Percentiles rank a stretch among this genome's conserved stretches.
These are phyloP conservation scores for Xylaria sp. DNA, from an alignment of 2,329 filamentous ascomycete species.

Conservation along the genomic window DNA sequence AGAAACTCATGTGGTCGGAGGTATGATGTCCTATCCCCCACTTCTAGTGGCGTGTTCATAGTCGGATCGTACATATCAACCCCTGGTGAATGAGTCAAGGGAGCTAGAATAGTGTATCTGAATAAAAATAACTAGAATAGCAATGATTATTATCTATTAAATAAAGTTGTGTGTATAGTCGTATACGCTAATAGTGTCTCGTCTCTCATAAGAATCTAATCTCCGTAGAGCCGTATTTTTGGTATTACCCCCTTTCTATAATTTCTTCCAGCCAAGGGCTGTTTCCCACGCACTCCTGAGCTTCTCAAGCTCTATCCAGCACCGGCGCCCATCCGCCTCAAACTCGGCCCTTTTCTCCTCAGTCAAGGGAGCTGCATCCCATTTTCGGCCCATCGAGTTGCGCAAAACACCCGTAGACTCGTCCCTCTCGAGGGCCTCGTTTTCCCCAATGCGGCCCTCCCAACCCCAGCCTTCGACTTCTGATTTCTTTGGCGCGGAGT, in stretches of 20 bases:
- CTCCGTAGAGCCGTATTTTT: background rate
- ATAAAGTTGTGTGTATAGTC: no score
- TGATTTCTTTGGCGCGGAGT: constrained; percentile 71
- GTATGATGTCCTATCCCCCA: background rate
- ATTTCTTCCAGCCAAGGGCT: constrained; percentile 39
- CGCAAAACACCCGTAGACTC: constrained; percentile 57
- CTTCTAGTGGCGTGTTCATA: background rate
- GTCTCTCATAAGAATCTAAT: no score
- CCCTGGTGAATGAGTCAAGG: background rate
- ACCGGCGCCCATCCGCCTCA: constrained; percentile 62
- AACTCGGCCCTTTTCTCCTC: constrained; percentile 66
- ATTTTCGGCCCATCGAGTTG: constrained; percentile 63
- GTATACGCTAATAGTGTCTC: no score
- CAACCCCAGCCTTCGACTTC: constrained; percentile 89
- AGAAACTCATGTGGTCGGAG: background rate
- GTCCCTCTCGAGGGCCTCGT: constrained; percentile 49
- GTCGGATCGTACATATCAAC: background rate
- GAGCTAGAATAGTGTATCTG: background rate
- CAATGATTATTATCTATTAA: background rate
- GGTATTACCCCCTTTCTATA: background rate
- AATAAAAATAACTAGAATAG: background rate
- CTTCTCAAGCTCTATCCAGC: constrained; percentile 75
- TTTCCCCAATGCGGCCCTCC: constrained; percentile 61
- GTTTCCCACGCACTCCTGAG: constrained; percentile 70
- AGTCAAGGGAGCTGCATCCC: constrained; percentile 63